Base-by-base conservation (phyloP, 2,329 filamentous ascomycete species). In the Phoma sp. region DNA sequence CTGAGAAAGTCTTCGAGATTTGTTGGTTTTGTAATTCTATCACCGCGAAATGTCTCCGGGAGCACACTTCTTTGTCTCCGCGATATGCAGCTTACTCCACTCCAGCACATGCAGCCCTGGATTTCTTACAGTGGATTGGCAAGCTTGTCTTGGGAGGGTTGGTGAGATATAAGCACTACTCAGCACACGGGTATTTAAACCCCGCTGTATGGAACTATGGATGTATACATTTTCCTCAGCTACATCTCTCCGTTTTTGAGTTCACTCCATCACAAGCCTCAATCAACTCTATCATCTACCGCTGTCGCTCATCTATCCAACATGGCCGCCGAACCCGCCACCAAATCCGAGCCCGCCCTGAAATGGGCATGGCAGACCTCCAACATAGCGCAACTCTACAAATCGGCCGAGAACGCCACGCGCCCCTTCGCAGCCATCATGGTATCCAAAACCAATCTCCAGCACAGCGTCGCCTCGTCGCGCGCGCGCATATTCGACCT, bases 401-500 rank as follows among this genome's bases (percentile, higher is more conserved):
- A 44, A 4, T 55, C 51, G 6, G 61, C 57, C 1, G 69, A 71
- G 43, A 53, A 58, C 3, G 64, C 63, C 1, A 69, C 69, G 0
- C 46, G 57, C 0, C 66, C 63, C 6, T 68, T 58, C 12, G 62
- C 65, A 8, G 31, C 52, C 3, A 39, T 55, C 17, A 53, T 71
- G 31, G 39, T 68, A 4, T 9, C 37, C 3, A 9, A 29, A 29
- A 29, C 27, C 3, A 6, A 40, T 3, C 9, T 25, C 21, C 57
- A 29, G 53, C 57, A 15, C 27, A 58, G 5, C 27, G 44, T 6
- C 33, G 62, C 25, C 35, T 36, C n/a, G 17, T 51, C 2, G 3
- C 22, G 6, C 4, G 43, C 38, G 50, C 58, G 2, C n/a, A 52
- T 65, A 31, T 44, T 70, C 12, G 68, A 72, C 39, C 57, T 72